Conservation (phyloP, 1,284 basidiomycete genomes). For the Malassezia obtusa region DNA sequence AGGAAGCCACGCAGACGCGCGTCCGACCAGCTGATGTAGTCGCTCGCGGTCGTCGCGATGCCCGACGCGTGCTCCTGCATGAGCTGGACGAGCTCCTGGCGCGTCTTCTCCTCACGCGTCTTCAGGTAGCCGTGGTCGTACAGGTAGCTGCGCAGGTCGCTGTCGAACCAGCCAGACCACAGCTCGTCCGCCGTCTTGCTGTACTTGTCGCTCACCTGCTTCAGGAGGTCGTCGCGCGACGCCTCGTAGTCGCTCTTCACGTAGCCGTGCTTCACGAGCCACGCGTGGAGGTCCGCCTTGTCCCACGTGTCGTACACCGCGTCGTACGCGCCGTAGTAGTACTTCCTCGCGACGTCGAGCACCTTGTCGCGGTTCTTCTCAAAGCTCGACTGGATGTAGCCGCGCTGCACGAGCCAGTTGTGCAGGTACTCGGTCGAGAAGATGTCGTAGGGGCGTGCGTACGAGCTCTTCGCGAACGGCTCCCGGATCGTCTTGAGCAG, state of each 20-base stretch:
- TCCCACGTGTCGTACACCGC: slow-evolving; percentile 40
- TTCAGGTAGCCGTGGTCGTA: slow-evolving; percentile 34
- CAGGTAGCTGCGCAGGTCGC: slow-evolving; percentile 36
- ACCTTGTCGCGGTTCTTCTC: slow-evolving; percentile 40
- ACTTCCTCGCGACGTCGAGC: slow-evolving; percentile 30
- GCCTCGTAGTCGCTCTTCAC: slow-evolving; percentile 33
- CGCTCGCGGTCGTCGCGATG: slow-evolving; percentile 24
- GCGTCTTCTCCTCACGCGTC: slow-evolving; percentile 29
- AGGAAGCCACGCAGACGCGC: slow-evolving; percentile 37
- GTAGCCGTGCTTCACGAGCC: slow-evolving; percentile 33
- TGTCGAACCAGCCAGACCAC: slow-evolving; percentile 38
- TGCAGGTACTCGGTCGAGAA: slow-evolving; percentile 42
- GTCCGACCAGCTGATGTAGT: slow-evolving; percentile 42
- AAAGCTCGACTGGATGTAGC: slow-evolving; percentile 28
- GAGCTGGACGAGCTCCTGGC: slow-evolving; percentile 34
- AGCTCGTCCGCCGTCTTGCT: slow-evolving; percentile 23
- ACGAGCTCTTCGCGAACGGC: slow-evolving; percentile 20
- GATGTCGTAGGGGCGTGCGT: slow-evolving; percentile 30
- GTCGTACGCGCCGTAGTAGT: slow-evolving; percentile 37
- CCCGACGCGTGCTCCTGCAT: slow-evolving; percentile 30
- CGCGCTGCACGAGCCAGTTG: slow-evolving; percentile 45
- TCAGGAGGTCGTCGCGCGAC: slow-evolving; percentile 31
- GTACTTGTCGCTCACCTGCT: slow-evolving; percentile 33
- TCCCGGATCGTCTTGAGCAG: slow-evolving; percentile 28
- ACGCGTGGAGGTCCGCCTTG: slow-evolving; percentile 35